phyloP scores from a whole-genome alignment of 345 rosid genomes.

The Mangifera indica region DNA sequence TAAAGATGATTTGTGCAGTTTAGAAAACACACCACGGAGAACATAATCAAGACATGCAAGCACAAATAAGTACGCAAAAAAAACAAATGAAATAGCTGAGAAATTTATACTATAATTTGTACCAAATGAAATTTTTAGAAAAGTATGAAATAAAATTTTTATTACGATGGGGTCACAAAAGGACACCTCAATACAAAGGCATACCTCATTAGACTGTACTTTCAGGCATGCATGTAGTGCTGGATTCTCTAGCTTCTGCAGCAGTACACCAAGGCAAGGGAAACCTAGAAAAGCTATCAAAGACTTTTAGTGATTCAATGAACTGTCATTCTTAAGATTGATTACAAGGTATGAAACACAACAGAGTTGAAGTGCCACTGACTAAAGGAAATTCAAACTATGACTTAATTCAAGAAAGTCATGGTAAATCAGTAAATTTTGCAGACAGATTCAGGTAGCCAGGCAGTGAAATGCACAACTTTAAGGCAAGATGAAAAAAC shows the following conservation, averaged over 20 bases:
- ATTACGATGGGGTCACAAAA: neutral
- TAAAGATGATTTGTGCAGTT: neutral
- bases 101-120: neutral
- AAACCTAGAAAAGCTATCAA: slow-evolving; percentile 52
- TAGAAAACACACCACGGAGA: neutral
- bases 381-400: slow-evolving; percentile 3
- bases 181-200: slow-evolving; percentile 15
- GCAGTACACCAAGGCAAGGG: slow-evolving; percentile 91
- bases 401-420: slow-evolving; percentile 6
- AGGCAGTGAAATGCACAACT: neutral
- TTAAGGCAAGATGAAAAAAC: slow-evolving; percentile 20
- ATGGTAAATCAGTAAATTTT: neutral
- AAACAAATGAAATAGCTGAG: neutral
- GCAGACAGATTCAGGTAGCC: slow-evolving; percentile 6
- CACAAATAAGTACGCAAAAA: neutral
- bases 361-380: neutral
- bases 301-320: slow-evolving; percentile 10
- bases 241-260: slow-evolving; percentile 97
- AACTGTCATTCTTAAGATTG: neutral
- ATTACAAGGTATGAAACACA: slow-evolving; percentile 1
- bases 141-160: neutral
- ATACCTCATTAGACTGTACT: slow-evolving; percentile 83
- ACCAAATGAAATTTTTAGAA: neutral
- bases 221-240: slow-evolving; percentile 79
- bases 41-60: neutral